Conservation (phyloP, 805 yeast species). For the Metschnikowia orientalis region DNA sequence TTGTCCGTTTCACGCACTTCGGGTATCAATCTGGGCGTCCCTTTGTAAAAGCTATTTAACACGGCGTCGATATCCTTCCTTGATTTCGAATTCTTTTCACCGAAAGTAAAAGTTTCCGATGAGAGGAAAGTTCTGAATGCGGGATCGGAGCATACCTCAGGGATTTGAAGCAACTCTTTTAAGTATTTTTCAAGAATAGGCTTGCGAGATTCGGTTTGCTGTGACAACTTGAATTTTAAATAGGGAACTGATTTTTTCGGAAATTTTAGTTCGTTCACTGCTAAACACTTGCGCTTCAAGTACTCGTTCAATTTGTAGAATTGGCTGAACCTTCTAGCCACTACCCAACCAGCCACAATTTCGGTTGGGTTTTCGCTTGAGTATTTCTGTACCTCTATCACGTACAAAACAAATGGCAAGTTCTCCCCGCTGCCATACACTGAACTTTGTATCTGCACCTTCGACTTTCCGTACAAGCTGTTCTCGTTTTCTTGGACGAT, state of each 20-base stretch:
- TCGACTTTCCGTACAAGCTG: conserved; percentile 64
- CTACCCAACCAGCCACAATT: conserved; percentile 75
- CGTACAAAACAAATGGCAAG: conserved; percentile 52
- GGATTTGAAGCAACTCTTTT: conserved; percentile 50
- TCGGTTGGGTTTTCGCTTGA: conserved; percentile 37
- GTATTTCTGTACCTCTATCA: conserved; percentile 66
- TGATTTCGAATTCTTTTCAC: conserved; percentile 17
- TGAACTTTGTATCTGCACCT: conserved; percentile 48
- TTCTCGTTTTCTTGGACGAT: conserved; percentile 80
- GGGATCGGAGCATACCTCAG: conserved; percentile 68
- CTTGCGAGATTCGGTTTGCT: conserved; percentile 62
- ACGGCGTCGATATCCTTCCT: conserved; percentile 22
- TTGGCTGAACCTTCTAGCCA: conserved; percentile 86
- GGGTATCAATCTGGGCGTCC: neutral
- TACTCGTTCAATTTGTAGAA: conserved; percentile 69
- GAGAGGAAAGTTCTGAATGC: conserved; percentile 76
- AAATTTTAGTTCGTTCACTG: conserved; percentile 46
- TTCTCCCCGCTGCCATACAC: conserved; percentile 54
- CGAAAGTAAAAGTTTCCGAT: conserved; percentile 50
- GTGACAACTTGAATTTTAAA: conserved; percentile 63
- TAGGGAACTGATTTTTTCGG: conserved; percentile 60
- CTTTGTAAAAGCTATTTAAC: conserved; percentile 30
- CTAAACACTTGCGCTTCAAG: conserved; percentile 49
- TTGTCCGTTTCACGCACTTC: conserved; percentile 8
- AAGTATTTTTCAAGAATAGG: conserved; percentile 60